Conservation (phyloP, 1,284 basidiomycete genomes). For the Ceratobasidium papillatum region DNA sequence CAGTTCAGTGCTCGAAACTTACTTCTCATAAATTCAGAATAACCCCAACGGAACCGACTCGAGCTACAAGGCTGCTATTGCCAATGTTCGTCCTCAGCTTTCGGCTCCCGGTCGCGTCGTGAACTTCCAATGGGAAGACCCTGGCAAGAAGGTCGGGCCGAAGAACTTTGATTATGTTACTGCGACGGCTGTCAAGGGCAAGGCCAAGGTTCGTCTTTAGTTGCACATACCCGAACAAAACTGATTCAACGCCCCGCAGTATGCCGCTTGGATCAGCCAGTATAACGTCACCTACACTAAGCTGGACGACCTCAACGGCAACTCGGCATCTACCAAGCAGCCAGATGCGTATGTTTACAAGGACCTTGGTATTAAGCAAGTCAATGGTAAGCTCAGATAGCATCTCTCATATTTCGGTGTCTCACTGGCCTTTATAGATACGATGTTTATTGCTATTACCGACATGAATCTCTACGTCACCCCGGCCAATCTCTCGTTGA, state of each 20-base stretch:
- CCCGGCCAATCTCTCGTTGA: slow-evolving; percentile 64
- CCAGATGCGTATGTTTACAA: slow-evolving; percentile 59
- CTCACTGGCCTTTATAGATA: slow-evolving; percentile 49
- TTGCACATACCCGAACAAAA: neutral
- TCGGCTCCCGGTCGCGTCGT: slow-evolving; percentile 61
- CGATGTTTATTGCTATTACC: slow-evolving; percentile 67
- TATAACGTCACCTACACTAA: slow-evolving; percentile 71
- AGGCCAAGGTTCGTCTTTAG: slow-evolving; percentile 54
- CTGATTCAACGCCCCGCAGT: slow-evolving; percentile 46
- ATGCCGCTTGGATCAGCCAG: slow-evolving; percentile 65
- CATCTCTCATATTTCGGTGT: slow-evolving; percentile 19
- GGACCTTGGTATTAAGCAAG: slow-evolving; percentile 46
- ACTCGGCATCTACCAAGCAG: slow-evolving; percentile 59
- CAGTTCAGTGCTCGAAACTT: neutral
- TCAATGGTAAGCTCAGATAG: slow-evolving; percentile 53
- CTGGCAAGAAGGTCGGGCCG: slow-evolving; percentile 63
- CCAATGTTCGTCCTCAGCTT: slow-evolving; percentile 60
- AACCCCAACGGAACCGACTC: slow-evolving; percentile 38
- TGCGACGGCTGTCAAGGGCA: slow-evolving; percentile 51
- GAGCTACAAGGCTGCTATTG: slow-evolving; percentile 56
- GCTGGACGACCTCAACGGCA: slow-evolving; percentile 57
- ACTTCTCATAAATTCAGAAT: neutral
- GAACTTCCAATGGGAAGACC: slow-evolving; percentile 64
- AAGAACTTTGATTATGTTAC: slow-evolving; percentile 49
- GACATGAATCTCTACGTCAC: slow-evolving; percentile 64